Base-by-base conservation (phyloP, 768 basidiomycete genomes). In the Mycena rosella region DNA sequence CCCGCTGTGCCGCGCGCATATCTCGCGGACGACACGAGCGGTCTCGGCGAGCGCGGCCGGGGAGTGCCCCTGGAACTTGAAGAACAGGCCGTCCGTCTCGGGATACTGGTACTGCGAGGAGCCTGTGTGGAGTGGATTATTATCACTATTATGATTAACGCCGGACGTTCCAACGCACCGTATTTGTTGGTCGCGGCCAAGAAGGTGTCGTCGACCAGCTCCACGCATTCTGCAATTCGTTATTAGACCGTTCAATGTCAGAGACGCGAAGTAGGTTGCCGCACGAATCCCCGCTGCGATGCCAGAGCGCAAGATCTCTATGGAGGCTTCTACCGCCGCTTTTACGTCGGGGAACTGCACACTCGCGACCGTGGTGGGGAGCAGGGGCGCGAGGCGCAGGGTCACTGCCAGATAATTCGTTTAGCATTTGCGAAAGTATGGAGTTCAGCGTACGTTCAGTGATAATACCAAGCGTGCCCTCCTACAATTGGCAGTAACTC, bases 1-100 rank as follows among this genome's bases (percentile, higher is more conserved):
- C 5, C 91, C 92, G 0, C 91, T 91, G 64, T 96, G 85, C 73
- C 85, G 87, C 75, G 83, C 81, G 11, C 87, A 84, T 34, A 94
- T 82, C 55, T 79, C 78, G 69, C 88, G 81, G 32, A 91, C 88
- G 18, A 90, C 82, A 9, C 81, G 80, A 0, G 90, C 87, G 0
- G 90, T 89, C 71, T 92, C 91, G 2, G 81, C 75, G 18, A 94
- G 80, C 5, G 89, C 84, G 1, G 83, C 80, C 1, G 82, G 80
- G 1, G 89, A 86, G 14, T 89, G 85, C 11, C 93, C 93, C 73
- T 95, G 93, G 77, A 97, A 89, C 77, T 96, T 95, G 86, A 97
- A 92, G 81, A 95, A 94, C 18, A 97, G 83, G 26, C 87, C 89
- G 75, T 95, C 93, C 24, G 80, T 81, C 57, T 85, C 88, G 2